Evolutionary conservation across 73 alveolate genomes (phyloP).

Genomic region (Uronychia setigera): DNA sequence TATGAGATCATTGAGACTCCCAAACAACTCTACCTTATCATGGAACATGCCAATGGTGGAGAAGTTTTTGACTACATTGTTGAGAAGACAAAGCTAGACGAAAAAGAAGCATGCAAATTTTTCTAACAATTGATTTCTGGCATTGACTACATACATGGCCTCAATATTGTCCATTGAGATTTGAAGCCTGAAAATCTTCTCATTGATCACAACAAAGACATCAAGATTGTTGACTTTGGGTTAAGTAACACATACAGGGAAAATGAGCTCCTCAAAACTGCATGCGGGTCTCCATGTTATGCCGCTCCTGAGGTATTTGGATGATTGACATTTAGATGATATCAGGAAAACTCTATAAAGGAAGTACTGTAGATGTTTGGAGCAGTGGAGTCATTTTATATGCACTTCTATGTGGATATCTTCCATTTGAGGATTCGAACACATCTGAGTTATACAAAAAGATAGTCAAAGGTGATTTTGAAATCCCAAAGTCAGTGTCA

Average conservation of each 20-base stretch:
- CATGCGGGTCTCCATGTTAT: constrained; percentile 88
- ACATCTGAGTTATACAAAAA: constrained; percentile 71
- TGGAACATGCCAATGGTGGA: constrained; percentile 79
- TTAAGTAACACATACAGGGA: constrained; percentile 69
- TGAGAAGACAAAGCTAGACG: constrained; percentile 62
- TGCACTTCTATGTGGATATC: constrained; percentile 77
- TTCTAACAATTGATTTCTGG: constrained; percentile 75
- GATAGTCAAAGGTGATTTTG: constrained; percentile 71
- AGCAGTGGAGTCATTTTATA: constrained; percentile 85
- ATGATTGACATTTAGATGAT: constrained; percentile 60
- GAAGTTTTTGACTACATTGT: constrained; percentile 77
- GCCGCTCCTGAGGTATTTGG: constrained; percentile 84
- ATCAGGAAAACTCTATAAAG: constrained; percentile 77
- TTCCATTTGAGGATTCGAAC: constrained; percentile 85
- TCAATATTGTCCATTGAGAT: constrained; percentile 80
- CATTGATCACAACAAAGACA: constrained; percentile 58
- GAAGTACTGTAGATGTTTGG: constrained; percentile 83
- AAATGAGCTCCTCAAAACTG: constrained; percentile 69
- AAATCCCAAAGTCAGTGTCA: constrained; percentile 61
- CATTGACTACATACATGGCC: constrained; percentile 68
- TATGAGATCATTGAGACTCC: constrained; percentile 89
- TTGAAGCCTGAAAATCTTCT: constrained; percentile 81
- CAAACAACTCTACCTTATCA: constrained; percentile 73
- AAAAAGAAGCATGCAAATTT: constrained; percentile 68
- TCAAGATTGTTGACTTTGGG: constrained; percentile 82